These are phyloP conservation scores for Diaporthe velutina DNA, from an alignment of 2,329 filamentous ascomycete species.

Conservation along the genomic window DNA sequence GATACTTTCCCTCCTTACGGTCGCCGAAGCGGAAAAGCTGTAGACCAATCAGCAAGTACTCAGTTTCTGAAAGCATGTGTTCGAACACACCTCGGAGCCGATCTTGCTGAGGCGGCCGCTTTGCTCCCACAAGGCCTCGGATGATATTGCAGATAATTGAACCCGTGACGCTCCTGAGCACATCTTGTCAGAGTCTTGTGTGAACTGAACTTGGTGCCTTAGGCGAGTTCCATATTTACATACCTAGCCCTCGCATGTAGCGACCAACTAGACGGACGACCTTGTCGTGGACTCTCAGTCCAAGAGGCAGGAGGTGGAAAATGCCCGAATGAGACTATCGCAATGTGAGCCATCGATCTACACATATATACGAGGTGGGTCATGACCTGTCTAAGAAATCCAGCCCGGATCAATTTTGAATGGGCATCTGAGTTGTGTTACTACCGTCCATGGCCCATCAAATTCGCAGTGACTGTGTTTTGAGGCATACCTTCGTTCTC, in stretches of 20 bases:
- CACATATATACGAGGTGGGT: background rate
- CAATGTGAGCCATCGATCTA: slow-evolving; percentile 25
- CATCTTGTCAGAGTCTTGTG: slow-evolving; percentile 4
- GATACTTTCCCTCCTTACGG: slow-evolving; percentile 78
- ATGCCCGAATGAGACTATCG: slow-evolving; percentile 86
- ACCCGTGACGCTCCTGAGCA: slow-evolving; percentile 80
- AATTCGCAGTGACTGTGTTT: background rate
- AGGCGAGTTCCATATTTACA: slow-evolving; percentile 38
- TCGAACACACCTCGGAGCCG: slow-evolving; percentile 73
- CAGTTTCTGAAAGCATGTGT: background rate
- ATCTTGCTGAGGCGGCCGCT: slow-evolving; percentile 84
- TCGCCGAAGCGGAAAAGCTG: slow-evolving; percentile 86
- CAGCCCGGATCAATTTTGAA: slow-evolving; percentile 76
- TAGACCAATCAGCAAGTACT: slow-evolving; percentile 42
- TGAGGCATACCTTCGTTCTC: slow-evolving; percentile 63
- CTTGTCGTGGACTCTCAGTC: slow-evolving; percentile 88
- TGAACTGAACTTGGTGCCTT: slow-evolving; percentile 31
- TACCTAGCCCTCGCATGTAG: slow-evolving; percentile 84
- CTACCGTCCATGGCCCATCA: background rate
- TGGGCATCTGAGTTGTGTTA: slow-evolving; percentile 66
- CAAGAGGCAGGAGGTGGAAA: slow-evolving; percentile 92
- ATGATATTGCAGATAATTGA: slow-evolving; percentile 86
- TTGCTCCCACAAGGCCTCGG: slow-evolving; percentile 84
- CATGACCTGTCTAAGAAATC: slow-evolving; percentile 78
- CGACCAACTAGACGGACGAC: slow-evolving; percentile 87